phyloP scores from a whole-genome alignment of 805 yeast species.

The Candida insectorum region DNA sequence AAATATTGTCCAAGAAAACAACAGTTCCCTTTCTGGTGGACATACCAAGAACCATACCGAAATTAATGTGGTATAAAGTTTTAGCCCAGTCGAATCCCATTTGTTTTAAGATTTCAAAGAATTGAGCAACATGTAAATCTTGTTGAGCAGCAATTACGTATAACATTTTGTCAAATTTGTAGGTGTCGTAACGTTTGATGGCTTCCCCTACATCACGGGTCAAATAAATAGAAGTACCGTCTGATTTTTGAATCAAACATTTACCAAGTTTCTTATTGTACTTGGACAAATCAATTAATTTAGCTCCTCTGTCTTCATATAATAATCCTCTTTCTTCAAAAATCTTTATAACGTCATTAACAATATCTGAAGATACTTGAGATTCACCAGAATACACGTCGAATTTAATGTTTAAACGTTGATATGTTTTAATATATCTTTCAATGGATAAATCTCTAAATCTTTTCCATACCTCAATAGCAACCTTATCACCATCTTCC shows the following conservation, averaged over 20 bases:
- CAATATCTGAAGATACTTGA: conserved; percentile 72
- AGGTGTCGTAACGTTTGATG: conserved; percentile 77
- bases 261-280: conserved; percentile 91
- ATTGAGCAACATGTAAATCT: conserved; percentile 90
- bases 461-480: conserved; percentile 74
- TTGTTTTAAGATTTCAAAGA: conserved; percentile 88
- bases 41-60: conserved; percentile 99
- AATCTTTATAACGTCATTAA: conserved; percentile 60
- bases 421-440: conserved; percentile 82
- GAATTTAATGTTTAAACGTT: conserved; percentile 84
- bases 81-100: conserved; percentile 88
- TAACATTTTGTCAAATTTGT: conserved; percentile 90
- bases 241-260: conserved; percentile 87
- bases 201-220: conserved; percentile 98
- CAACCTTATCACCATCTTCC: conserved; percentile 90
- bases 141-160: conserved; percentile 96
- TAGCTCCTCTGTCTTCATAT: conserved; percentile 88
- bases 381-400: conserved; percentile 96
- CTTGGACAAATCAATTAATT: conserved; percentile 77
- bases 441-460: conserved; percentile 90
- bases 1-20: conserved; percentile 90
- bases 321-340: conserved; percentile 69
- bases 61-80: conserved; percentile 77
- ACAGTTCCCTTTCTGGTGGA: conserved; percentile 98
- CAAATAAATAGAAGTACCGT: conserved; percentile 90